Conservation (phyloP, 768 basidiomycete genomes). For the Psilocybe azurescens region DNA sequence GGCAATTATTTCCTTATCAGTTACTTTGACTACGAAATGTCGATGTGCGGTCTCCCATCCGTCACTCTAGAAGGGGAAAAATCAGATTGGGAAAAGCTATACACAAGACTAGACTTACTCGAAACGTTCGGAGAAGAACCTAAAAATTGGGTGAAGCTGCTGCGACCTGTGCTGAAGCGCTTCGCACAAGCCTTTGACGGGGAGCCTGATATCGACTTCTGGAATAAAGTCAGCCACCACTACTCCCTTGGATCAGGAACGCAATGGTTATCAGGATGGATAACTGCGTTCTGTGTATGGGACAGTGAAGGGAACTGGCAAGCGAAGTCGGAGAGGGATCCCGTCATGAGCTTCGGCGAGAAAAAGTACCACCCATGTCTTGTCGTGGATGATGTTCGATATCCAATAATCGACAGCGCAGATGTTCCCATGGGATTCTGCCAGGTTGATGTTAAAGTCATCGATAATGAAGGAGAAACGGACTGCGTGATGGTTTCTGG, state of each 20-base stretch:
- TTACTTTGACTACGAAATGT: conserved; percentile 42
- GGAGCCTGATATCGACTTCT: conserved; percentile 20
- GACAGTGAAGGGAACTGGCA: conserved; percentile 20
- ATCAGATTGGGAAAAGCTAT: conserved; percentile 43
- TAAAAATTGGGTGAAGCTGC: conserved; percentile 40
- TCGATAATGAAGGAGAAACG: conserved; percentile 12
- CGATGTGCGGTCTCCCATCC: conserved; percentile 45
- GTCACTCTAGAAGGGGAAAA: conserved; percentile 49
- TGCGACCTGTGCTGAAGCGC: conserved; percentile 40
- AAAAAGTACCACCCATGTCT: conserved; percentile 11
- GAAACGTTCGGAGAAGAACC: conserved; percentile 38
- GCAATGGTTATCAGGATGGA: conserved; percentile 21
- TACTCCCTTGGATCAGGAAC: conserved; percentile 19
- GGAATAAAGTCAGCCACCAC: conserved; percentile 19
- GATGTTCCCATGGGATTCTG: conserved; percentile 20
- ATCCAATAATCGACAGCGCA: conserved; percentile 1
- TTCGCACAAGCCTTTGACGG: conserved; percentile 28
- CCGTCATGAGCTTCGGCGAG: neutral
- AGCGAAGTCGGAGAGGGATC: conserved; percentile 1
- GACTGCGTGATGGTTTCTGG: conserved; percentile 31
- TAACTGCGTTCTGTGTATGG: conserved; percentile 28
- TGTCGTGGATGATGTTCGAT: conserved; percentile 11
- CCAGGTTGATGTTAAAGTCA: conserved; percentile 26
- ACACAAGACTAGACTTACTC: conserved; percentile 42
- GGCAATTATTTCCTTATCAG: conserved; percentile 3